A percentile compares a stretch with the other conserved stretches of the same genome.
Conservation (phyloP, 345 rosid genomes). For the Alliaria petiolata region DNA sequence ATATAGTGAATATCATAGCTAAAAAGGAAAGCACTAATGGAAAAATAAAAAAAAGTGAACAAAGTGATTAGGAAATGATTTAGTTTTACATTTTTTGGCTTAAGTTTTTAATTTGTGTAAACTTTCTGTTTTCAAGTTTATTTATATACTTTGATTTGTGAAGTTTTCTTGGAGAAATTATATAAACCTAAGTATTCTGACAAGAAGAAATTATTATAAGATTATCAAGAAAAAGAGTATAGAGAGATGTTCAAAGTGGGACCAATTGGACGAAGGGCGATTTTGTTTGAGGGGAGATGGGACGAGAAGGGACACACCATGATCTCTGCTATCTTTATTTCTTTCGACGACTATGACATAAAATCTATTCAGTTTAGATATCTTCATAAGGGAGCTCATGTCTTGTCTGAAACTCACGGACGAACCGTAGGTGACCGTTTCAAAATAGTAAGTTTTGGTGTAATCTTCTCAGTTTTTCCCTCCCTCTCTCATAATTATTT, state of each 20-base stretch:
- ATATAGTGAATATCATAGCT: too few relatives aligned
- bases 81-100: not conserved
- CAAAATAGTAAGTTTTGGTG: not conserved
- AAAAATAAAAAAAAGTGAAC: not conserved
- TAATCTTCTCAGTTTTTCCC: not conserved
- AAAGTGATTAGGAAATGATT: not conserved
- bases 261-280: not conserved
- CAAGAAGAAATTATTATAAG: not conserved
- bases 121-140: not conserved
- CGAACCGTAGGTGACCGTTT: not conserved
- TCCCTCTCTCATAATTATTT: not conserved
- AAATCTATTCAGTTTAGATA: conserved; percentile 1
- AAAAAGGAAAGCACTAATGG: too few relatives aligned
- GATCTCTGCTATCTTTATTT: not conserved
- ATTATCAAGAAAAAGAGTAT: not conserved
- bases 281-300: not conserved
- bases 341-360: not conserved
- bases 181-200: not conserved
- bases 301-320: conserved; percentile 2
- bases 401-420: not conserved
- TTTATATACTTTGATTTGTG: not conserved
- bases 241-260: not conserved
- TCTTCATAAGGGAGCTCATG: not conserved
- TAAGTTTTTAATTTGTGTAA: not conserved
- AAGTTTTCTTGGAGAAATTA: not conserved